Conservation (phyloP, 73 alveolate species). For the Paramecium tetraurelia region DNA sequence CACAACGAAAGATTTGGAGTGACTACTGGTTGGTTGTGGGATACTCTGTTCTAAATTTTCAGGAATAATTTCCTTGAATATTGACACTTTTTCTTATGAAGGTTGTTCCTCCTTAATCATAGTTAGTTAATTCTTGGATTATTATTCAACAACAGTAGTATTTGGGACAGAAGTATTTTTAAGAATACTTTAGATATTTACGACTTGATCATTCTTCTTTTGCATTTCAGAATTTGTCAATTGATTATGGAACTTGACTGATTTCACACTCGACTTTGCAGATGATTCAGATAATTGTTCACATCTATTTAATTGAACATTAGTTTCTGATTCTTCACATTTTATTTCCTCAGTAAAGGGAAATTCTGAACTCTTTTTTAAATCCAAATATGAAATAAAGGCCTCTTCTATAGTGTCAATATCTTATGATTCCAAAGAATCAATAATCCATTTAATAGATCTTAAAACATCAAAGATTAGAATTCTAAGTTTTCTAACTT, state of each 20-base stretch:
- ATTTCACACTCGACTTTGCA: not conserved
- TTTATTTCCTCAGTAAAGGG: not conserved
- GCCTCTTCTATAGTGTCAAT: not conserved
- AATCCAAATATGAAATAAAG: not conserved
- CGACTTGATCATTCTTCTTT: not conserved
- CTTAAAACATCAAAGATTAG: not conserved
- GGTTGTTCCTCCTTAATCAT: not conserved
- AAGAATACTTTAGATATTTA: not conserved
- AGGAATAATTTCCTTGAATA: not conserved
- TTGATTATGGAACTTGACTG: not conserved
- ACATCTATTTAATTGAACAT: not conserved
- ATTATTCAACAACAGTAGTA: not conserved
- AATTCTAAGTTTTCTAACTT: not conserved
- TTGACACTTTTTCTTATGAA: not conserved
- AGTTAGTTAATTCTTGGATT: not conserved
- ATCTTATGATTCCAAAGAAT: not conserved
- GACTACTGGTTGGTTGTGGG: not conserved
- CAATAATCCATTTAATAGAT: not conserved
- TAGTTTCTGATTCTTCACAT: not conserved
- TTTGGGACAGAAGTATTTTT: not conserved
- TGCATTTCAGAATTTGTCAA: not conserved
- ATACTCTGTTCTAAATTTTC: not conserved
- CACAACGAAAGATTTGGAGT: not conserved
- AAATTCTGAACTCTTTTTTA: not conserved
- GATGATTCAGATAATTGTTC: not conserved